These are phyloP conservation scores for Phytophthora sp. DNA, from an alignment of 352 stramenopile genomes.

Conservation along the genomic window DNA sequence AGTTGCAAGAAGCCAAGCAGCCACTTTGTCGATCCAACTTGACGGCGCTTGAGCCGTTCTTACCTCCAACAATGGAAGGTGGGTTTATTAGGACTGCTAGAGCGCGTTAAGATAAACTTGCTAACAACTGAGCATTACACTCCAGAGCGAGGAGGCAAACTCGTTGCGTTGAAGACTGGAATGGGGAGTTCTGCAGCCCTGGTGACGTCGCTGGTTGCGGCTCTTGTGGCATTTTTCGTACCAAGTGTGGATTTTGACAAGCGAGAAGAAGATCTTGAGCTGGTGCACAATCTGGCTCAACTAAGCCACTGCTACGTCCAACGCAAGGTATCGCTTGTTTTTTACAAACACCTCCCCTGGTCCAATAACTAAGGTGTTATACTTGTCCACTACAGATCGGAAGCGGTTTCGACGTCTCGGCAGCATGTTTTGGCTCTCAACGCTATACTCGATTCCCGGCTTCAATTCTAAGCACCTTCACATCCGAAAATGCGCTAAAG, in stretches of 20 bases:
- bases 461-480: constrained; percentile 62
- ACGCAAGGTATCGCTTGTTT: constrained; percentile 80
- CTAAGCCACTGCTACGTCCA: constrained; percentile 96
- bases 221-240: constrained; percentile 88
- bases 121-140: neutral
- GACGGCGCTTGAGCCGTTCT: constrained; percentile 77
- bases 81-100: neutral
- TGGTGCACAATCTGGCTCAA: constrained; percentile 96
- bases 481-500: constrained; percentile 47
- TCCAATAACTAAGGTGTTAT: neutral
- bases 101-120: neutral
- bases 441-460: constrained; percentile 92
- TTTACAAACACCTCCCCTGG: neutral
- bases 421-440: constrained; percentile 94
- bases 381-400: constrained; percentile 76
- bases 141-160: constrained; percentile 45
- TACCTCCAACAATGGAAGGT: constrained; percentile 78
- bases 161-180: constrained; percentile 93
- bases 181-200: constrained; percentile 96
- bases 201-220: constrained; percentile 94
- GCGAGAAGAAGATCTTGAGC: constrained; percentile 28
- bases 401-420: constrained; percentile 97
- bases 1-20: constrained; percentile 75
- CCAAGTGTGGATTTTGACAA: constrained; percentile 31
- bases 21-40: constrained; percentile 72